Evolutionary conservation across 345 rosid genomes (phyloP), one percentile per base, ranked within the genome.

Genomic region (Eucalyptus globulus): DNA sequence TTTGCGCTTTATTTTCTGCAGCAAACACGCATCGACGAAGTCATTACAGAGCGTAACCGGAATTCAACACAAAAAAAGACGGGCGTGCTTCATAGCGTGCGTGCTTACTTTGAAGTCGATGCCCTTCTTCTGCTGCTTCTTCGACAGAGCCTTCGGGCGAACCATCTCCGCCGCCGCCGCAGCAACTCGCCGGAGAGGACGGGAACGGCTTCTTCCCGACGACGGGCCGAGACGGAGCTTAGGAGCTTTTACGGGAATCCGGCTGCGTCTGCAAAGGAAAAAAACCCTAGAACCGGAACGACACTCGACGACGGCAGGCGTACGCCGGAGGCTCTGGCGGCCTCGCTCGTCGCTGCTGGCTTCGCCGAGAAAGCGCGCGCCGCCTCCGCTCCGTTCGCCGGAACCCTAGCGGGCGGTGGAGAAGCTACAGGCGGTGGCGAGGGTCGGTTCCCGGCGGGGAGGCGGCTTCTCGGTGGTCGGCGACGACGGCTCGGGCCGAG

Each of bases 1-100:
- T 95, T 98, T 97, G 58, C 99, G 92, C 93, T 96, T 96, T 62
- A 97, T 95, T 97, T 97, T 97, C 99, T 96, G 92, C 91, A 76
- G 45, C 37, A 81, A 21, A 21, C 27, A 47, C 6, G 67, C 86
- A 88, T 62, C 76, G 49, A 2, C 86, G 53, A 19, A 14, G 49
- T 83, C 86, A 43, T 40, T 56, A 16, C 54, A n/a, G 14, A 34
- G 6, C 12, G 88, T 40, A 13, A 58, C 27, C 51, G 34, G 43
- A 34, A 44, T 45, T 86, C 69, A 86, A 47, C 81, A 72, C 14
- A 86, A 53, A 27, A 27, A 8, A 37, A 43, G 76, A 51, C 54
- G 37, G 54, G 80, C 24, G 80, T 31, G 43, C 80, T 31, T 10
- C 6, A 31, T 31, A 22, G 21, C 26, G 34, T 45, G 87, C 76